Base-by-base conservation (phyloP, 148 eudicot genomes). In the Spergularia marina region DNA sequence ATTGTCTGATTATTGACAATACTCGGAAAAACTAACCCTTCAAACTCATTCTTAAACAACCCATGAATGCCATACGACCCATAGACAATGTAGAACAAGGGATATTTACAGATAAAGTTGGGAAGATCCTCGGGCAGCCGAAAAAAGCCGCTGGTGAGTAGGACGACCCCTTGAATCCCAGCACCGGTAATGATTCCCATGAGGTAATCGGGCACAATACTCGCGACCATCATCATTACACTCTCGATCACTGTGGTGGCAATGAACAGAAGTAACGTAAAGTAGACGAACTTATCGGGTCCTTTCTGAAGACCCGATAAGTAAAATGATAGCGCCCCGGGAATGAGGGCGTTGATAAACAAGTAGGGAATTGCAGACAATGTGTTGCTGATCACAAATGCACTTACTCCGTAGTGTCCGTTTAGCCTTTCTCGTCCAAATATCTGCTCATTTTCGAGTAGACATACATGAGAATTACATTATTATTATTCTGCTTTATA, bases 161-260 rank as follows among this genome's bases (percentile, higher is more conserved):
- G 78, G 84, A 84, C 82, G 18, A 85, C 72, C 2, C 87, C 85
- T 80, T 85, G 87, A 12, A 85, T 74, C 20, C 85, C 83, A 0
- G 87, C 84, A 5, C 83, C 83, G 0, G 81, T 80, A 0, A 82
- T 80, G 72, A 85, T 82, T 0, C 87, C 87, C 83, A 80, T 77
- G 12, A 82, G 85, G 58, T 71, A 85, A 68, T 82, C 80, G 0
- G 87, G 87, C 7, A 85, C 85, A 0, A 80, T 12, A 49, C 81
- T 82, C 0, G 85, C 87, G 0, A 82, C 83, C 12, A 80, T 82
- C 87, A 85, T 85, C 86, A 86, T 86, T 13, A 83, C 67, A 80
- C 89, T 86, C 69, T 86, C 86, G 2, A 86, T 84, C 18, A 86
- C 15, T n/a, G 75, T 21, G 82, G 81, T 68, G 68, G 80, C 68